phyloP scores from a whole-genome alignment of 306 rosid genomes.

The Neltuma alba region DNA sequence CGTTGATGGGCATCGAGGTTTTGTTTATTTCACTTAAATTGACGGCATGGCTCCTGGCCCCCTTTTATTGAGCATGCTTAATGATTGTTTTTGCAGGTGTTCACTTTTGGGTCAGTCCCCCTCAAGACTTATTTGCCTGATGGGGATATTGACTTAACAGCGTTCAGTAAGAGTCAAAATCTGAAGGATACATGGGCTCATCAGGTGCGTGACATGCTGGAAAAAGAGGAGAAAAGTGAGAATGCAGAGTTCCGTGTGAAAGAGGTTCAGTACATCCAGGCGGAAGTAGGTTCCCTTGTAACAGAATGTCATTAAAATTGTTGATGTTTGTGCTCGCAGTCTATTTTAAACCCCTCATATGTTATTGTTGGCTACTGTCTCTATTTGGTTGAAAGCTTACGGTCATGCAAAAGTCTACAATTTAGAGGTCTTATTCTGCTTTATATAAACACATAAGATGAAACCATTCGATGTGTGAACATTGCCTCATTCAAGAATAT shows the following conservation, averaged over 20 bases:
- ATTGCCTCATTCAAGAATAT: slow-evolving; percentile 1
- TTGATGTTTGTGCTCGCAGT: slow-evolving; percentile 7
- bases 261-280: slow-evolving; percentile 99
- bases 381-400: slow-evolving; percentile 12
- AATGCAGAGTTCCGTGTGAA: slow-evolving; percentile 90
- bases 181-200: slow-evolving; percentile 96
- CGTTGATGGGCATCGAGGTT: background rate
- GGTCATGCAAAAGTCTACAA: slow-evolving; percentile 14
- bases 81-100: slow-evolving; percentile 61
- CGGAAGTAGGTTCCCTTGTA: slow-evolving; percentile 70
- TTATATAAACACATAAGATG: slow-evolving; percentile 6
- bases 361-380: slow-evolving; percentile 23
- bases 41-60: background rate
- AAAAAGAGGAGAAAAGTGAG: slow-evolving; percentile 90
- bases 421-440: slow-evolving; percentile 20
- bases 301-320: slow-evolving; percentile 23
- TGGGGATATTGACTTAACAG: slow-evolving; percentile 97
- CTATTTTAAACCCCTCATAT: slow-evolving; percentile 17
- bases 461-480: slow-evolving; percentile 22
- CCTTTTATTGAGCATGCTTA: slow-evolving; percentile 8
- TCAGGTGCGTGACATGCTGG: slow-evolving; percentile 89
- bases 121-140: slow-evolving; percentile 98
- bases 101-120: slow-evolving; percentile 98
- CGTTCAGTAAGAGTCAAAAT: slow-evolving; percentile 79
- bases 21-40: slow-evolving; percentile 22